phyloP scores from a whole-genome alignment of 345 rosid species.

The Erodium maritimum region DNA sequence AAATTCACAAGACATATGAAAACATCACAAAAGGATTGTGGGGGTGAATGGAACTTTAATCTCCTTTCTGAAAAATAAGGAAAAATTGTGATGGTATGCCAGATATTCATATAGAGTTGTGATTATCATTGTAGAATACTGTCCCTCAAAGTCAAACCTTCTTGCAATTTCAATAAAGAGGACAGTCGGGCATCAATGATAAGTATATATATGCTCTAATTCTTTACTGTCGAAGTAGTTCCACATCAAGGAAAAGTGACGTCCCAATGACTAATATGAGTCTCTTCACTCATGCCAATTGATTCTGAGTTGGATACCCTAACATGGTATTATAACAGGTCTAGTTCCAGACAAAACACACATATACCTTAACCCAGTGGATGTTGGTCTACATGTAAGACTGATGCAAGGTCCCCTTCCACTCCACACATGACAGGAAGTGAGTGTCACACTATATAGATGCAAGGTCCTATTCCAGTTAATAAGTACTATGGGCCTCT shows the following conservation, averaged over 20 bases:
- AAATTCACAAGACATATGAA: too few relatives aligned
- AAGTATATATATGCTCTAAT: too few relatives aligned
- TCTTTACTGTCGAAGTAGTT: too few relatives aligned
- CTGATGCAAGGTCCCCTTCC: not conserved
- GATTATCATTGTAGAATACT: too few relatives aligned
- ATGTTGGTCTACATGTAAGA: not conserved
- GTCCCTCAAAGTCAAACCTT: too few relatives aligned
- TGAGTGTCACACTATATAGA: not conserved
- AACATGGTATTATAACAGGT: not conserved
- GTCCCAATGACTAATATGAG: not conserved
- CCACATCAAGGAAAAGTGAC: not conserved
- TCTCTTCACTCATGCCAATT: not conserved
- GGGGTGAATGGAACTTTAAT: too few relatives aligned
- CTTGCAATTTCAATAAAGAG: too few relatives aligned
- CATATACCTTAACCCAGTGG: not conserved
- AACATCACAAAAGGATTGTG: too few relatives aligned
- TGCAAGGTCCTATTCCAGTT: not conserved
- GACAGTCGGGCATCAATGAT: too few relatives aligned
- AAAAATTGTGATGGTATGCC: too few relatives aligned
- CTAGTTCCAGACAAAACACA: not conserved
- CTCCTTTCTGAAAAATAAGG: too few relatives aligned
- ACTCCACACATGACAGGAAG: not conserved
- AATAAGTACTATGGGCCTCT: not conserved
- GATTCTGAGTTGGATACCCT: not conserved
- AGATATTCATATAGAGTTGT: too few relatives aligned